Evolutionary conservation across 345 rosid genomes (phyloP), one percentile per base, ranked within the genome.

Genomic region (Pelargonium nanum): DNA sequence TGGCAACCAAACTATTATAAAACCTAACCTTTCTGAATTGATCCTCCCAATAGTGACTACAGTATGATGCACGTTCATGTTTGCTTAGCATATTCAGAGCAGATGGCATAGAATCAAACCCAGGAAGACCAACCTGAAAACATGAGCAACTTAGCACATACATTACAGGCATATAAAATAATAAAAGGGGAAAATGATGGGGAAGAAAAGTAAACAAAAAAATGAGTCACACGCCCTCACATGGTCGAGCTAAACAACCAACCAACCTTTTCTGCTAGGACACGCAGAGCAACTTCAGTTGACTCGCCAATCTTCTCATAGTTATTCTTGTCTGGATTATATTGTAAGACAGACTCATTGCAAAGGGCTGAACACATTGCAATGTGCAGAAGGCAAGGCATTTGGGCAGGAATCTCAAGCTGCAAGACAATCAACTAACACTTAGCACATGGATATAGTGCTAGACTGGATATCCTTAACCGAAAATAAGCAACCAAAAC

Each of bases 241-340:
- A 40, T 2, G 48, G 32, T 24, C 61, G 60, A 55, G 54, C 52
- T 44, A 68, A 4, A 67, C 20, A 58, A 53, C n/a, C n/a, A n/a
- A 70, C 77, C 65, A 68, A 89, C 99, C 99, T 93, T 93, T 76
- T 93, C 99, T 55, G 83, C 87, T 70, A 93, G 80, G 64, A 87
- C 96, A 26, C 97, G 92, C 48, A 93, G 83, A 56, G 99, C 99
- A 65, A 93, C 99, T 85, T 93, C 99, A 68, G 99, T 93, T 65
- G 99, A 86, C 78, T 93, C 97, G 58, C 99, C 99, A 68, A 93
- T 93, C 70, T 93, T 93, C 77, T 93, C 99, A 65, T 85, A 89
- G 63, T 67, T 78, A 52, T 83, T 88, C 60, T 87, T 89, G 67
- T 93, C 99, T 56, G 94, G 97, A 79, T 93, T 93, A 74, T 93